Evolutionary conservation across 140 eudicot species (phyloP).

Genomic region (Flaveria floridana): DNA sequence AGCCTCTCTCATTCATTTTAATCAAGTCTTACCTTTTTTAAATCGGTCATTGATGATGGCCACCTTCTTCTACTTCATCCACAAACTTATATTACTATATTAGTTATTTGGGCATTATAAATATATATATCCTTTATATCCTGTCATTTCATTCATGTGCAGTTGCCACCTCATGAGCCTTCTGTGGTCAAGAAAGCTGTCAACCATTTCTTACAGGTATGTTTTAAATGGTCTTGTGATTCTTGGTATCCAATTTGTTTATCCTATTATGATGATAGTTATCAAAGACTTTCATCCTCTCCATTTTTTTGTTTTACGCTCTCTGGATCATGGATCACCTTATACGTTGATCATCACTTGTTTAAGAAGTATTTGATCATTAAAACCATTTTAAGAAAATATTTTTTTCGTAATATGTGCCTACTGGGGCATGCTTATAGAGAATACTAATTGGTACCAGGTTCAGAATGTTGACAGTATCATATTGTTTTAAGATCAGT

Average conservation of each 20-base stretch:
- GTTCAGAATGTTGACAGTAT: background rate
- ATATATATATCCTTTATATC: background rate
- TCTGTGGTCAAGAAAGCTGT: conserved; percentile 78
- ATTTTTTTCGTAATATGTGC: background rate
- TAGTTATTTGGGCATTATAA: background rate
- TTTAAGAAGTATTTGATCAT: conserved; percentile 10
- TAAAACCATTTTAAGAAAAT: background rate
- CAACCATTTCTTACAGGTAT: conserved; percentile 90
- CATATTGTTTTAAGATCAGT: conserved; percentile 7
- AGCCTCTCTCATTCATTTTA: background rate
- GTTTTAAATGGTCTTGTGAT: conserved; percentile 22
- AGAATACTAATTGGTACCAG: background rate
- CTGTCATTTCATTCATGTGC: conserved; percentile 28
- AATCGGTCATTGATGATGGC: background rate
- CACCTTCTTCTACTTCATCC: conserved; percentile 1
- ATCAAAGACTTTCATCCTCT: background rate
- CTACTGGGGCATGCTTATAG: background rate
- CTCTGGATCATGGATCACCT: background rate
- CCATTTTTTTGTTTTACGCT: background rate
- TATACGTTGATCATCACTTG: conserved; percentile 10
- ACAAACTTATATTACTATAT: background rate
- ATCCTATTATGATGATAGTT: background rate
- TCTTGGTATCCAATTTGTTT: background rate
- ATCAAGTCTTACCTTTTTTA: background rate
- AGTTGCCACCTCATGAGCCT: conserved; percentile 95